Evolutionary conservation across 2,329 filamentous ascomycete species (phyloP), one percentile per base, ranked within the genome.

Genomic region (Beauveria sp.): DNA sequence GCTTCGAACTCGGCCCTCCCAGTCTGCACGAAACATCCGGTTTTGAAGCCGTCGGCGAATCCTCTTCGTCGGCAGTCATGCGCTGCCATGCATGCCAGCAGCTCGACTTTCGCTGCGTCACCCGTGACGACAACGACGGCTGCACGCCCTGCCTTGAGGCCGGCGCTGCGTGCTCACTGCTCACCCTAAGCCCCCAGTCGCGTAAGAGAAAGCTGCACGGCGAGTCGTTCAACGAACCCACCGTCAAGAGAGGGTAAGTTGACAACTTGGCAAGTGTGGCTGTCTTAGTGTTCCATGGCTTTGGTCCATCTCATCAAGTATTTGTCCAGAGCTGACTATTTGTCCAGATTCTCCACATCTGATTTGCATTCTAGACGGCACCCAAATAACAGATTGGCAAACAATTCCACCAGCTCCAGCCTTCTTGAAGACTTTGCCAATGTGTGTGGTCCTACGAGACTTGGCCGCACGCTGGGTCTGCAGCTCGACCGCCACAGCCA

Each of bases 401-500:
- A 79, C 72, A 68, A 76, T 37, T 16, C 57, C 72, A 85, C 82
- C 41, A 80, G 80, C 64, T 83, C 79, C 61, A 86, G 83, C 72
- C 78, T 88, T 63, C 78, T 87, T 64, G 85, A 88, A 76, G 85
- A 88, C 65, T 86, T 88, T 83, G 85, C 85, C 71, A 87, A 88
- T 71, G 83, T 88, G 67, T 85, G 85, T 63, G 85, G 84, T 44
- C 83, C 84, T 58, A 85, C 84, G 62, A 77, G 87, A 67, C 78
- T 89, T 62, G 87, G 86, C 72, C 81, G 85, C 70, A 88, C 86
- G 18, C 78, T 94, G 62, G 90, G 90, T 63, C 80, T 94, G 66
- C 90, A 93, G 71, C 79, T 84, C 69, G 87, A 91, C 72, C 85
- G 89, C 63, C 91, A 89, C 72, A 91, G 89, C 75, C 88, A 91